Evolutionary conservation across 2,329 filamentous ascomycete genomes (phyloP), one percentile per base, ranked within the genome.

Genomic region (Periconia sp.): DNA sequence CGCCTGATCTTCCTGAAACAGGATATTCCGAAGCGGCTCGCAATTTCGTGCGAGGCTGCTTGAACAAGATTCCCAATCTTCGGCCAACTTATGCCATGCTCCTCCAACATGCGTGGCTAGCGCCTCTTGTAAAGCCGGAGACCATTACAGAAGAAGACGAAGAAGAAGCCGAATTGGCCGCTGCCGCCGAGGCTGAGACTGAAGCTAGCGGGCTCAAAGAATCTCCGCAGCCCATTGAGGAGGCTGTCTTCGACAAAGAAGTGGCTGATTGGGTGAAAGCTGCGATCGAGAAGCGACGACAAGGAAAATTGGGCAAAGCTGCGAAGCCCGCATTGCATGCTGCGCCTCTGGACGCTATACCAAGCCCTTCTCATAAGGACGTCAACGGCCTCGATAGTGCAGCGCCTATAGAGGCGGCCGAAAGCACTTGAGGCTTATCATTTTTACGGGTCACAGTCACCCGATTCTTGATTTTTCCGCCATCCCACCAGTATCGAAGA

Each of bases 41-140:
- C 42, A 87, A 92, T 59, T 99, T 99, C 72, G 92, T 99, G 17
- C 80, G 82, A 26, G 86, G 86, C 31, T 97, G 94, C 68, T 78
- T 99, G 33, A 91, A 96, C 77, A 99, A 99, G 71, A 87, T 89
- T 16, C 89, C 94, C 7, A 88, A 89, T 56, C 82, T 95, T 46
- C 85, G 94, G n/a, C 92, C 92, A n/a, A 94, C 88, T 0, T 99
- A 99, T 66, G 84, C 87, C 37, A 91, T 89, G 78, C 81, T 99
- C 4, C 79, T 99, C 9, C 84, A 89, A 59, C 92, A 97, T 65
- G 84, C 89, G 19, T 99, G 94, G 94, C 79, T 99, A 4, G 80
- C 84, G 7, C 78, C 83, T 1, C 77, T 96, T 25, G 82, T 86
- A 51, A 88, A 91, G 56, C 89, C 89, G 2, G 79, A 84, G n/a